Evolutionary conservation across 805 yeast genomes (phyloP).

Genomic region (Kuraishia hungarica): DNA sequence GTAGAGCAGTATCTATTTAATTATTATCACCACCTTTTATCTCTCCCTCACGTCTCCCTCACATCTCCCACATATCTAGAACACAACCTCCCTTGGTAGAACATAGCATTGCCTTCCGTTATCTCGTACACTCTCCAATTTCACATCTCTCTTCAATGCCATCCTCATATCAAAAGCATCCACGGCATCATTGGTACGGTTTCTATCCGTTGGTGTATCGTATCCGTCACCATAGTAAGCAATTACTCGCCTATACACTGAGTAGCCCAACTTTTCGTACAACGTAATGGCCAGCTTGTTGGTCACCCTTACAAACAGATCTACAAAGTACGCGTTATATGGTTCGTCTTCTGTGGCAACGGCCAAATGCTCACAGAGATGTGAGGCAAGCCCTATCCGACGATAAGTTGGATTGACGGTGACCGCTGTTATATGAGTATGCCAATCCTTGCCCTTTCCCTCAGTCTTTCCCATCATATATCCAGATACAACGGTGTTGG

Average conservation of each 20-base stretch:
- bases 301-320: constrained; percentile 84
- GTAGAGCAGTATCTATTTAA: too few relatives aligned
- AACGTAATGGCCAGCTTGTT: constrained; percentile 71
- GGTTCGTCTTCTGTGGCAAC: constrained; percentile 68
- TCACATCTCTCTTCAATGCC: constrained; percentile 47
- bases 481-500: constrained; percentile 36
- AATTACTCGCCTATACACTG: constrained; percentile 77
- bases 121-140: constrained; percentile 41
- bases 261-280: constrained; percentile 82
- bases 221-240: constrained; percentile 67
- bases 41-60: too few relatives aligned
- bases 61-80: too few relatives aligned
- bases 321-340: constrained; percentile 76
- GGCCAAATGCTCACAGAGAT: constrained; percentile 66
- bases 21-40: too few relatives aligned
- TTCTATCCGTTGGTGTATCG: constrained; percentile 25
- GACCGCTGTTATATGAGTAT: constrained; percentile 93
- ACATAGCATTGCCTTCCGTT: constrained; percentile 56
- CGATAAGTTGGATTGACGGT: constrained; percentile 80
- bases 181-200: constrained; percentile 47
- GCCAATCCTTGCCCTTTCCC: constrained; percentile 83
- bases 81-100: constrained; percentile 58
- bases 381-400: constrained; percentile 78
- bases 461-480: constrained; percentile 97
- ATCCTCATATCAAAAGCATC: constrained; percentile 91